Evolutionary conservation across 768 basidiomycete species (phyloP).

Genomic region (Gymnopilus dilepis): DNA sequence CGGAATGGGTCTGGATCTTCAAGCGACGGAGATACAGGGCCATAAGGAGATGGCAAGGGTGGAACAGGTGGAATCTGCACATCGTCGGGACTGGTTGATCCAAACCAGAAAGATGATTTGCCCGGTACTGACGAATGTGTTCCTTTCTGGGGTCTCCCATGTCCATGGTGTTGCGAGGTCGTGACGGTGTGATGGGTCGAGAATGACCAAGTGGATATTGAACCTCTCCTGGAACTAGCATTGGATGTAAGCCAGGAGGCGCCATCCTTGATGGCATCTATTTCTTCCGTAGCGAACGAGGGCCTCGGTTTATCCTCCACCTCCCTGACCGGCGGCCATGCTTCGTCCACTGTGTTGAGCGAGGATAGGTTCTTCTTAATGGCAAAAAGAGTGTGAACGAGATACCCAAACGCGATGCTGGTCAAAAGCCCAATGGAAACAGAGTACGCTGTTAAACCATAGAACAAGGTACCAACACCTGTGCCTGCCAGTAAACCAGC

Average conservation of each 20-base stretch:
- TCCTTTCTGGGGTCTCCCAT: slow-evolving; percentile 41
- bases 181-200: slow-evolving; percentile 62
- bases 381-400: slow-evolving; percentile 64
- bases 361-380: slow-evolving; percentile 69
- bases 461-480: slow-evolving; percentile 58
- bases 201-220: slow-evolving; percentile 74
- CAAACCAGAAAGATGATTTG: slow-evolving; percentile 72
- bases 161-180: slow-evolving; percentile 41
- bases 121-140: slow-evolving; percentile 48
- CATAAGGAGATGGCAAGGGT: slow-evolving; percentile 67
- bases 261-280: slow-evolving; percentile 75
- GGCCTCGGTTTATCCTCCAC: slow-evolving; percentile 60
- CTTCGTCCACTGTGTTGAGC: slow-evolving; percentile 54
- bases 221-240: slow-evolving; percentile 58
- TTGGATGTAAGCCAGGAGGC: slow-evolving; percentile 84
- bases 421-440: slow-evolving; percentile 55
- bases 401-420: slow-evolving; percentile 58
- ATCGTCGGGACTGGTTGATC: slow-evolving; percentile 47
- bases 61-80: slow-evolving; percentile 69
- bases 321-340: slow-evolving; percentile 64
- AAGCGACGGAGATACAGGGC: slow-evolving; percentile 50
- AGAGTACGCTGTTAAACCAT: slow-evolving; percentile 65
- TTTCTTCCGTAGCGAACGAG: slow-evolving; percentile 73
- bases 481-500: slow-evolving; percentile 63
- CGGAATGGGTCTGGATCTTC: slow-evolving; percentile 69